These are phyloP conservation scores for Chimonanthus praecox DNA, from an alignment of 164 flowering plant species.

Conservation along the genomic window DNA sequence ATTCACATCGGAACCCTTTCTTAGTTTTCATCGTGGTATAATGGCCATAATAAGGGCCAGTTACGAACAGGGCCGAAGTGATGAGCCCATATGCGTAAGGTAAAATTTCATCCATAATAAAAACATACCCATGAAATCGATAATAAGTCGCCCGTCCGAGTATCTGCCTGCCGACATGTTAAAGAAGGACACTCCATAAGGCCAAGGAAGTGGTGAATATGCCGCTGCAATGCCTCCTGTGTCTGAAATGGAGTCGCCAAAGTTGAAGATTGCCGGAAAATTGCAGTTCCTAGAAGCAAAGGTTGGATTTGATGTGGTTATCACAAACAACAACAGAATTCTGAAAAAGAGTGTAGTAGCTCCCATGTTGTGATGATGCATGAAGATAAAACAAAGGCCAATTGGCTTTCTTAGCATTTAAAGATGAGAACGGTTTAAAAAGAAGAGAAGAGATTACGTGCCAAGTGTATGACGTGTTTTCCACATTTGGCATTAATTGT, in stretches of 20 bases:
- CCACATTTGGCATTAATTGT: too few species aligned
- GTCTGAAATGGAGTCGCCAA: constrained; percentile 60
- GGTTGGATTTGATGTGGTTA: not conserved
- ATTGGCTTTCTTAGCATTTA: too few species aligned
- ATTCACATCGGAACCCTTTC: too few species aligned
- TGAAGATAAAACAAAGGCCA: not conserved
- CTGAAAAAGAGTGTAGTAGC: not conserved
- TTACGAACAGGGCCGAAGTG: too few species aligned
- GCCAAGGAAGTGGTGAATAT: constrained; percentile 28
- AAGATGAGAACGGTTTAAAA: too few species aligned
- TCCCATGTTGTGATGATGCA: not conserved
- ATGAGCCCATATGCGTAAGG: too few species aligned
- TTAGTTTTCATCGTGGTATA: too few species aligned
- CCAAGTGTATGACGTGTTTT: too few species aligned
- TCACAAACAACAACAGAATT: not conserved
- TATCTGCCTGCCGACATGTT: constrained; percentile 35
- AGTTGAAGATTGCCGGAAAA: constrained; percentile 32
- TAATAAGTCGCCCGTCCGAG: constrained; percentile 43
- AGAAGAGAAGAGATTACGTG: too few species aligned
- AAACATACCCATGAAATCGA: constrained; percentile 4
- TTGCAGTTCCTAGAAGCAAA: not conserved
- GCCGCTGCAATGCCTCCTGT: constrained; percentile 52
- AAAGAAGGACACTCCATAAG: constrained; percentile 40
- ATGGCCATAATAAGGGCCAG: too few species aligned
- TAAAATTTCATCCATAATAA: too few species aligned